Evolutionary conservation across 495 filamentous ascomycete genomes (phyloP).

Genomic region (Xylaria curta): DNA sequence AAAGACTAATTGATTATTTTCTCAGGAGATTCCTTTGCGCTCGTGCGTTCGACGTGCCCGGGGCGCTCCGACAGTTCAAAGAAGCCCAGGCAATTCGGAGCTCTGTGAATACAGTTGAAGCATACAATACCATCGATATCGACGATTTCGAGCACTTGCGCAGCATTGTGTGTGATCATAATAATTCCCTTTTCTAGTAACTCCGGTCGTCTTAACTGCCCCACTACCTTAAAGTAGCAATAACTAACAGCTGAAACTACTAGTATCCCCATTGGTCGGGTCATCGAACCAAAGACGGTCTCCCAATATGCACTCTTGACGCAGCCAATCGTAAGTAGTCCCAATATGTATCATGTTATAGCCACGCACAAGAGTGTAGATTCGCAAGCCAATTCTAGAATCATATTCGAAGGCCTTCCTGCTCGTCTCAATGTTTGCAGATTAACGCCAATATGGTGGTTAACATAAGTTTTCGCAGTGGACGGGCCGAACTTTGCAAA

Average conservation of each 20-base stretch:
- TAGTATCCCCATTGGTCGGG: conserved; percentile 24
- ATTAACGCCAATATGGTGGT: neutral
- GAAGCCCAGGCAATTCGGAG: conserved; percentile 17
- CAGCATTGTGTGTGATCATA: neutral
- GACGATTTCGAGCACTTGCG: conserved; percentile 21
- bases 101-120: conserved; percentile 3
- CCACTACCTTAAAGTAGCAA: neutral
- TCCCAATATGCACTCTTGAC: conserved; percentile 20
- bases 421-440: neutral
- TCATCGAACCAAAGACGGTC: conserved; percentile 13
- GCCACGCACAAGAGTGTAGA: neutral
- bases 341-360: neutral
- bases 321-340: conserved; percentile 2
- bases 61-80: conserved; percentile 11
- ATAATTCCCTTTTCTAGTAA: neutral
- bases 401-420: neutral
- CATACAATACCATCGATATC: conserved; percentile 20
- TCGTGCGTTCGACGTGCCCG: conserved; percentile 20
- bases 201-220: neutral
- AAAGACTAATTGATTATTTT: neutral
- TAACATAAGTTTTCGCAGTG: conserved; percentile 1
- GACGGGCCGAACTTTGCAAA: conserved; percentile 10
- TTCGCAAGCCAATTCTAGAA: neutral
- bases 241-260: neutral
- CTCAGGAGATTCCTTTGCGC: conserved; percentile 16